Percentiles rank a stretch among this genome's conserved stretches.
Conservation (phyloP, 176 grass and related monocot genomes). For the Tillandsia fasciculata region DNA sequence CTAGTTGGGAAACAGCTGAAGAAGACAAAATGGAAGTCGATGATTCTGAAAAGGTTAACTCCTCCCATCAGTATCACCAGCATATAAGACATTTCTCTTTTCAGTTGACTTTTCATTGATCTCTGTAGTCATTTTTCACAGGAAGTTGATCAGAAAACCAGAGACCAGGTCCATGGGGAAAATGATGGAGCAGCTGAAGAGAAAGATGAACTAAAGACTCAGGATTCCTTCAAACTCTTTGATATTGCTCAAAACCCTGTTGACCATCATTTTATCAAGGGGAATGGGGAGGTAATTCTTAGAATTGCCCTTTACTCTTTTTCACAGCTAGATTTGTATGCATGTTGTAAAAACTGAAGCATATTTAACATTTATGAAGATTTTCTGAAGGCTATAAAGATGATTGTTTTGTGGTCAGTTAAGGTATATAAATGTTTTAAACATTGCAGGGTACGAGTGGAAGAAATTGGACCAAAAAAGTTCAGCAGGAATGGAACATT, state of each 20-base stretch:
- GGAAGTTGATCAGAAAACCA: conserved; percentile 31
- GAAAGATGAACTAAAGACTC: conserved; percentile 22
- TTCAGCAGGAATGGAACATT: conserved; percentile 97
- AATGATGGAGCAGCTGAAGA: conserved; percentile 7
- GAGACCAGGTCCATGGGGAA: too few relatives aligned
- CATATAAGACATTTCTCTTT: conserved; percentile 8
- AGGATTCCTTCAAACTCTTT: conserved; percentile 64
- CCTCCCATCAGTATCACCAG: conserved; percentile 2
- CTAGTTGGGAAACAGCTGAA: conserved; percentile 96
- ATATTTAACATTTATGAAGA: not conserved
- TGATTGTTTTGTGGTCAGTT: not conserved
- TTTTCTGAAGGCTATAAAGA: not conserved
- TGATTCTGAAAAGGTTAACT: conserved; percentile 51
- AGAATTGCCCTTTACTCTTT: not conserved
- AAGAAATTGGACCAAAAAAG: conserved; percentile 88
- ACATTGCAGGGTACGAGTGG: conserved; percentile 50
- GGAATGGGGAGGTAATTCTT: conserved; percentile 36
- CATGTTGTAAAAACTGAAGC: not conserved
- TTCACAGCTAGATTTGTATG: not conserved
- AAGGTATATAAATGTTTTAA: not conserved
- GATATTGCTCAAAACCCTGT: conserved; percentile 63
- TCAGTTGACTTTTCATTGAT: conserved; percentile 11
- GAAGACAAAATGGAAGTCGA: conserved; percentile 70
- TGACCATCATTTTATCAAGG: conserved; percentile 76
- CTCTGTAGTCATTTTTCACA: conserved; percentile 15